Evolutionary conservation across 805 yeast genomes (phyloP).

Genomic region (Cyberlindnera euphorbiae): DNA sequence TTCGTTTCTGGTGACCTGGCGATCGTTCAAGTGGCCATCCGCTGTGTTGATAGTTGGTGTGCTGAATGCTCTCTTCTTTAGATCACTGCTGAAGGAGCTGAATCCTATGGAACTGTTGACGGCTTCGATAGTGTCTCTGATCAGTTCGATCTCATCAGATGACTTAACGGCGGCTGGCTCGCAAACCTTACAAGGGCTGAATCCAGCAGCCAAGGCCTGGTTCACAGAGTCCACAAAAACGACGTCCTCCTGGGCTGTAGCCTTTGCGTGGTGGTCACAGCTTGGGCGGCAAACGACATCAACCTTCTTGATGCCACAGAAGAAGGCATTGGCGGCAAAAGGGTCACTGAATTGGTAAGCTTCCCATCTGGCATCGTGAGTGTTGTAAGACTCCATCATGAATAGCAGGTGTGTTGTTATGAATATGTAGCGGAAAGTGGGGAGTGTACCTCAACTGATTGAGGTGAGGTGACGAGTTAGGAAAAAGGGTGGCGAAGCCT

Average conservation of each 20-base stretch:
- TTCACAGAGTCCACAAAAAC: conserved; percentile 36
- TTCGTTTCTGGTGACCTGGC: conserved; percentile 49
- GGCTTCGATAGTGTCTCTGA: conserved; percentile 46
- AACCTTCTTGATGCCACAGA: conserved; percentile 42
- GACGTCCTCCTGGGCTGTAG: conserved; percentile 36
- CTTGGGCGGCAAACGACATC: conserved; percentile 61
- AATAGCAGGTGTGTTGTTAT: not conserved
- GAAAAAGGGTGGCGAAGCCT: too few relatives aligned
- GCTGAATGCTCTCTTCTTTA: conserved; percentile 23
- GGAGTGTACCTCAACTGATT: too few relatives aligned
- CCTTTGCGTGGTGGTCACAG: conserved; percentile 48
- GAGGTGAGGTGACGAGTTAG: too few relatives aligned
- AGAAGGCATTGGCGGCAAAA: conserved; percentile 54
- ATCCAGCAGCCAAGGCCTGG: conserved; percentile 44
- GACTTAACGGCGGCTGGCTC: conserved; percentile 38
- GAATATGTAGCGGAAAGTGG: not conserved
- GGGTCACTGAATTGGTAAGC: conserved; percentile 67
- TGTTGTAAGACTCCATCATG: conserved; percentile 10
- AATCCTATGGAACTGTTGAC: conserved; percentile 59
- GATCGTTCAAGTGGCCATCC: conserved; percentile 12
- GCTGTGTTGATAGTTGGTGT: conserved; percentile 19
- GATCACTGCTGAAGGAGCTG: conserved; percentile 16
- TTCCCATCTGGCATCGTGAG: conserved; percentile 40
- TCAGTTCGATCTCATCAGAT: conserved; percentile 19
- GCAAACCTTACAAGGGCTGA: conserved; percentile 48